These are phyloP conservation scores for Fusarium bactridioides DNA, from an alignment of 2,329 filamentous ascomycete genomes.

Conservation along the genomic window DNA sequence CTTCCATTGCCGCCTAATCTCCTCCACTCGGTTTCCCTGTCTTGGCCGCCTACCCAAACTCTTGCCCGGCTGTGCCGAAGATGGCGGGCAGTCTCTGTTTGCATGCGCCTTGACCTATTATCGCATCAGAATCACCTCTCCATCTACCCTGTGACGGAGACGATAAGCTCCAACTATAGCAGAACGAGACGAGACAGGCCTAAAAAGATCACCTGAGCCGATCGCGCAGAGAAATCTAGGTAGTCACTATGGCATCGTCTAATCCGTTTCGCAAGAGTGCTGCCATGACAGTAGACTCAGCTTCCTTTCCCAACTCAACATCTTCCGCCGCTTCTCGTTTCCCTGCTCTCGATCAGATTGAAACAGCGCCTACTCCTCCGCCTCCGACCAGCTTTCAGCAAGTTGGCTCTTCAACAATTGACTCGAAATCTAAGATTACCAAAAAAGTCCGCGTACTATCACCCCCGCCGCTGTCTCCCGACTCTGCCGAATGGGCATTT, in stretches of 20 bases:
- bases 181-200: constrained; percentile 14
- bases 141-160: constrained; percentile 9
- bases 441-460: constrained; percentile 75
- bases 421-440: constrained; percentile 60
- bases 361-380: constrained; percentile 39
- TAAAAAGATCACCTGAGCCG: constrained; percentile 7
- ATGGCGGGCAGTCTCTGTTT: constrained; percentile 40
- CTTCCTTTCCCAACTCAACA: constrained; percentile 10
- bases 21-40: constrained; percentile 12
- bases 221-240: background rate
- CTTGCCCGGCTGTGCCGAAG: constrained; percentile 42
- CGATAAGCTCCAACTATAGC: constrained; percentile 18
- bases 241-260: constrained; percentile 48
- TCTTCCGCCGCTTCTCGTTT: constrained; percentile 30
- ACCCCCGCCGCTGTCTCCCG: constrained; percentile 67
- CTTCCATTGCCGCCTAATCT: constrained; percentile 22
- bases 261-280: constrained; percentile 62
- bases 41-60: constrained; percentile 20
- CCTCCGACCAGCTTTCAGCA: constrained; percentile 39
- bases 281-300: constrained; percentile 31
- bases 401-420: constrained; percentile 44
- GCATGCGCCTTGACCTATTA: constrained; percentile 39
- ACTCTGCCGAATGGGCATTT: constrained; percentile 53
- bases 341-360: constrained; percentile 43
- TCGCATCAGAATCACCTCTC: constrained; percentile 18